phyloP scores from a whole-genome alignment of 441 rosid species.

The Dalechampia spathulata region DNA sequence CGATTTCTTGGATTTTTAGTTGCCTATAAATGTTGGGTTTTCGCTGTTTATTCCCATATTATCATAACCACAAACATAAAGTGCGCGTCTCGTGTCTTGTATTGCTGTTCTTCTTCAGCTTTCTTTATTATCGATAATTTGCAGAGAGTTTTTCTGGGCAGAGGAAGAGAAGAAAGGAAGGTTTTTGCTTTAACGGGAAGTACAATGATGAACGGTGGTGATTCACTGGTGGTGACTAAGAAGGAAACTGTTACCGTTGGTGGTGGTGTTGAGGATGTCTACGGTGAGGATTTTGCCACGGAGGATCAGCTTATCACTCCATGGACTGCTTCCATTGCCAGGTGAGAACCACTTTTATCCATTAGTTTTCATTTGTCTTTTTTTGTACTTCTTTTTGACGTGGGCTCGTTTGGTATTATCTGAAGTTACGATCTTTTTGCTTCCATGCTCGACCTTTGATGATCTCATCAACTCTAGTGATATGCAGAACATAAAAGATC shows the following conservation, averaged over 20 bases:
- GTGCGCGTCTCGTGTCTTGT: background rate
- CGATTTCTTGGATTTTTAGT: background rate
- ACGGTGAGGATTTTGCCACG: slow-evolving; percentile 76
- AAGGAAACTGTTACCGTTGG: slow-evolving; percentile 21
- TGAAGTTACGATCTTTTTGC: slow-evolving; percentile 13
- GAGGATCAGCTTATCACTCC: slow-evolving; percentile 90
- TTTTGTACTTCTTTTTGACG: background rate
- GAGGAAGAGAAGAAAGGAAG: slow-evolving; percentile 20
- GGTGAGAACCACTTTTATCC: slow-evolving; percentile 31
- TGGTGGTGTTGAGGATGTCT: slow-evolving; percentile 61
- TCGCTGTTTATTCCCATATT: background rate
- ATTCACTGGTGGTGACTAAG: slow-evolving; percentile 29
- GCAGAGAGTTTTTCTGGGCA: slow-evolving; percentile 30
- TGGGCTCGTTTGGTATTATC: background rate
- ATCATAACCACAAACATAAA: background rate
- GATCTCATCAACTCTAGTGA: no score
- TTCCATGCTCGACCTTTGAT: no score
- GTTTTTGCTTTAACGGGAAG: slow-evolving; percentile 35
- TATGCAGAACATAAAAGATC: no score
- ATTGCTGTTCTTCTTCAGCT: no score
- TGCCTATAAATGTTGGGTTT: slow-evolving; percentile 20
- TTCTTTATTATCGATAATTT: background rate
- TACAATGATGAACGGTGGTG: slow-evolving; percentile 33
- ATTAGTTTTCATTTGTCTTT: no score
- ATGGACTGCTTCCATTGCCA: slow-evolving; percentile 80